A percentile compares a stretch with the other conserved stretches of the same genome.
Conservation (phyloP, 2,329 filamentous ascomycete species). For the Colletotrichum filicis region DNA sequence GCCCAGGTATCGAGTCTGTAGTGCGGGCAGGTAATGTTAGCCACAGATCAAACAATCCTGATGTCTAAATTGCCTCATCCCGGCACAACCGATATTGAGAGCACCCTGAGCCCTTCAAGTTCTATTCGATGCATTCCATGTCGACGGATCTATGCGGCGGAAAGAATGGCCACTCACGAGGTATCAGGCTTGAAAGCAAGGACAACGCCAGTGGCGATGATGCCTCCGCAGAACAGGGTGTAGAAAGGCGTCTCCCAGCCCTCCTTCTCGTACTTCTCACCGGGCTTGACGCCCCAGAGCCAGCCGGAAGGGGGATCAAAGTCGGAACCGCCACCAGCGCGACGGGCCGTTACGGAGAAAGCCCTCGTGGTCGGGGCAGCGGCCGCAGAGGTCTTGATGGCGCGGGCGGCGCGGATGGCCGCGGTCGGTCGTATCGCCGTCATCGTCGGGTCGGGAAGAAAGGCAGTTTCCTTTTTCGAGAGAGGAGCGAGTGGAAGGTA, state of each 20-base stretch:
- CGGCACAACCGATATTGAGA: not conserved
- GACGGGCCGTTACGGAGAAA: constrained; percentile 58
- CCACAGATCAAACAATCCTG: constrained; percentile 1
- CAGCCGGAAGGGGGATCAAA: constrained; percentile 93
- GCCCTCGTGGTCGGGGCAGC: constrained; percentile 41
- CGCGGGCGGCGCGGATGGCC: constrained; percentile 41
- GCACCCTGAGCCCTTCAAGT: not conserved
- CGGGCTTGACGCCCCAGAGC: constrained; percentile 94
- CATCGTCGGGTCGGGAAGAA: constrained; percentile 19
- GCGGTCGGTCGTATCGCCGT: constrained; percentile 36
- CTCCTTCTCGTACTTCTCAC: constrained; percentile 95
- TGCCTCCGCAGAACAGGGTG: constrained; percentile 84
- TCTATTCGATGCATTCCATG: not conserved
- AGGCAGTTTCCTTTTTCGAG: not conserved
- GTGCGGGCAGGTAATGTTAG: constrained; percentile 40
- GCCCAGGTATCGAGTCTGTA: constrained; percentile 98
- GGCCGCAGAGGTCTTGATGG: constrained; percentile 44
- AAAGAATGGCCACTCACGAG: constrained; percentile 74
- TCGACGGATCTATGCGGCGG: not conserved
- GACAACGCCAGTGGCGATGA: constrained; percentile 79
- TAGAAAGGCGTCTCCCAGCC: constrained; percentile 93
- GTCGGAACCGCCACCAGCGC: constrained; percentile 64
- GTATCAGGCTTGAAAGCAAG: constrained; percentile 99
- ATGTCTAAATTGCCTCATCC: constrained; percentile 27
- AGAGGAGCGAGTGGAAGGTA: not conserved